These are phyloP conservation scores for Botryotinia calthae DNA, from an alignment of 2,329 filamentous ascomycete genomes.

Conservation along the genomic window DNA sequence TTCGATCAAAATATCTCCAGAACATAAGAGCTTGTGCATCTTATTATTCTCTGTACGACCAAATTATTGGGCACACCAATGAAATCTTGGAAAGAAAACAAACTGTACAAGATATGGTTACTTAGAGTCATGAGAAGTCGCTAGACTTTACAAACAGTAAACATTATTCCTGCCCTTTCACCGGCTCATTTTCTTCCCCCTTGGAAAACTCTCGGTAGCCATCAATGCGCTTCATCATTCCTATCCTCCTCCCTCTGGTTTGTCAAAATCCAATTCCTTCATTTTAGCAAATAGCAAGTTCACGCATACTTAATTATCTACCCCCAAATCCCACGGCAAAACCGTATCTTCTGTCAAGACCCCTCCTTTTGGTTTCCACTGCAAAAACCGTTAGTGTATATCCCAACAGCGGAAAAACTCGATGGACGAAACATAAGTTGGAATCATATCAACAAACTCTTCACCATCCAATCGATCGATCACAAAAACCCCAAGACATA, in stretches of 20 bases:
- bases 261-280: neutral
- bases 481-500: neutral
- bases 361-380: neutral
- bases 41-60: neutral
- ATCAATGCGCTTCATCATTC: no score
- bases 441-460: no score
- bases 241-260: no score
- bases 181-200: no score
- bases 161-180: neutral
- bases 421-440: no score
- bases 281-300: neutral
- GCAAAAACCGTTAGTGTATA: neutral
- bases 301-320: neutral
- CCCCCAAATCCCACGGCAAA: conserved; percentile 8
- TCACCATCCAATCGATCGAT: neutral
- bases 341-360: conserved; percentile 5
- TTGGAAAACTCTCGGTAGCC: no score
- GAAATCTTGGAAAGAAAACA: neutral
- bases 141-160: neutral
- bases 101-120: no score
- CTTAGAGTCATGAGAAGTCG: no score
- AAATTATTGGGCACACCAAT: no score
- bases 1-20: no score
- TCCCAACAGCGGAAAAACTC: no score
- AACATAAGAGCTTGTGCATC: neutral